phyloP scores from a whole-genome alignment of 2,329 filamentous ascomycete species.

The Penicillium digitatum region DNA sequence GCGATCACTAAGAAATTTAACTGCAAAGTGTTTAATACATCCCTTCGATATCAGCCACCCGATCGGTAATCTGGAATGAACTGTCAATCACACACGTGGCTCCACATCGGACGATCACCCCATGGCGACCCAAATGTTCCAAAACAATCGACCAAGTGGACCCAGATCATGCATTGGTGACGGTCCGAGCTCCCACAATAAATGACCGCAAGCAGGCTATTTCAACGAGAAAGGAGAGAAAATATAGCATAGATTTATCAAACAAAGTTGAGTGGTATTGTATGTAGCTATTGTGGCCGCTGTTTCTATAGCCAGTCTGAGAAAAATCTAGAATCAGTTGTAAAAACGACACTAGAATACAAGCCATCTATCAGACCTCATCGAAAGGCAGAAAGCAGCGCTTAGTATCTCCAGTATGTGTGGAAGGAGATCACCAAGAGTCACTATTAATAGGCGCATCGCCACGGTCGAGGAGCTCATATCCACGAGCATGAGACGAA shows the following conservation, averaged over 20 bases:
- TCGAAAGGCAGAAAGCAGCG: neutral
- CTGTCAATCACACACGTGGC: neutral
- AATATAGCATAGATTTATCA: neutral
- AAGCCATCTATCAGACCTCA: neutral
- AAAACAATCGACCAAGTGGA: neutral
- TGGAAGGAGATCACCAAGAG: neutral
- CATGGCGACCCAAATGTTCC: neutral
- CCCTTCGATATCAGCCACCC: neutral
- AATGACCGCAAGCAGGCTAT: neutral
- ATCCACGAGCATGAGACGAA: neutral
- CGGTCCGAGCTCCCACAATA: slow-evolving; percentile 2
- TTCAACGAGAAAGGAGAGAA: neutral
- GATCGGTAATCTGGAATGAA: neutral
- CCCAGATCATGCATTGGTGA: neutral
- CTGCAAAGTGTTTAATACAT: neutral
- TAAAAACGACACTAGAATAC: neutral
- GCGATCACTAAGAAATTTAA: neutral
- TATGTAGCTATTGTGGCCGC: neutral
- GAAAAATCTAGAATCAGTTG: neutral
- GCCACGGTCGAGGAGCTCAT: neutral
- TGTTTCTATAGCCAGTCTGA: neutral
- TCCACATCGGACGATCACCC: neutral
- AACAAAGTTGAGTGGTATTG: neutral
- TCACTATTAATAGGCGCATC: neutral
- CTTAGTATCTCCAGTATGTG: neutral